Percentiles rank a stretch among this genome's conserved stretches.
phyloP scores from a whole-genome alignment of 352 stramenopile genomes.

The Phytophthora cactorum region DNA sequence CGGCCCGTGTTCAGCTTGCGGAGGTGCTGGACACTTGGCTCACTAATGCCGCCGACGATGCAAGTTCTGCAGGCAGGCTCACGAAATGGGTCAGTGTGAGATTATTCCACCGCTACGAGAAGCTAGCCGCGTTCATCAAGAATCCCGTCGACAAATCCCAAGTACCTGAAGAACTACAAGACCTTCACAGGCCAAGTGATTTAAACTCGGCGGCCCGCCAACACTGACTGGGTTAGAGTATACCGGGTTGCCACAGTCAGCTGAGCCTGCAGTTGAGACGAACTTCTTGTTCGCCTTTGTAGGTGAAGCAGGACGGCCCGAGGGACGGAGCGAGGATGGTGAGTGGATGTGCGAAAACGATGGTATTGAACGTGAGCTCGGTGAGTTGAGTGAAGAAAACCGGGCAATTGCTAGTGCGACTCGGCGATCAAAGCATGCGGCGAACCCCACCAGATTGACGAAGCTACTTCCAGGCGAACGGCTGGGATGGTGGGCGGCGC shows the following conservation, averaged over 20 bases:
- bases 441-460: not conserved
- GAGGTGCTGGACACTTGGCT: not conserved
- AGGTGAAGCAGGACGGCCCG: not conserved
- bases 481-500: not conserved
- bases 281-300: not conserved
- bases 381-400: not conserved
- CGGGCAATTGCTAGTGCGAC: not conserved
- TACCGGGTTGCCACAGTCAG: slow-evolving; percentile 13
- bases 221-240: slow-evolving; percentile 12
- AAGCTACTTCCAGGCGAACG: not conserved
- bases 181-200: slow-evolving; percentile 9
- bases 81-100: not conserved
- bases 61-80: not conserved
- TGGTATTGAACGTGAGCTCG: not conserved
- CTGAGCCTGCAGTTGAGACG: slow-evolving; percentile 4
- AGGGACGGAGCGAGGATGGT: not conserved
- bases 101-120: slow-evolving; percentile 2
- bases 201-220: slow-evolving; percentile 16
- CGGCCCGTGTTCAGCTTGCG: not conserved
- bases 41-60: not conserved
- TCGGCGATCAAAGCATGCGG: not conserved
- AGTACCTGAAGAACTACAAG: slow-evolving; percentile 2
- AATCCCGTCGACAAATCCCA: slow-evolving; percentile 4
- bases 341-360: not conserved
- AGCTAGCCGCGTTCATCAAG: not conserved